Percentiles rank a stretch among this genome's conserved stretches.
Conservation (phyloP, 2,329 filamentous ascomycete species). For the Magnaporthiopsis incrustans region DNA sequence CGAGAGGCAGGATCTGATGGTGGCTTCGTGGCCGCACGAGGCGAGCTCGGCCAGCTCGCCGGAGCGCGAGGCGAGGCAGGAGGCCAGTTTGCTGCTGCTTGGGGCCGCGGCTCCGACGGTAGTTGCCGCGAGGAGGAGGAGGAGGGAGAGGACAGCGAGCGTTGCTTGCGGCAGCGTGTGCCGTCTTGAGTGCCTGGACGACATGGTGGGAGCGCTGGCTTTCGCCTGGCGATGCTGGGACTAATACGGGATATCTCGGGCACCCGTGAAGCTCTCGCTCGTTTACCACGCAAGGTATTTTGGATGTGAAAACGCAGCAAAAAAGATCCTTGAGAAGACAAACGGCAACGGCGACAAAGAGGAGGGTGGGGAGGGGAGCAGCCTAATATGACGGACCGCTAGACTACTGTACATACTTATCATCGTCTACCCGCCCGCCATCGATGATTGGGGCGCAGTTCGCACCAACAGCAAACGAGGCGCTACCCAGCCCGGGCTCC, state of each 20-base stretch:
- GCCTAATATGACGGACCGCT: background rate
- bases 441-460: background rate
- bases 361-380: background rate
- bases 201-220: background rate
- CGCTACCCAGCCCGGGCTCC: background rate
- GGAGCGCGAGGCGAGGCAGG: constrained; percentile 33
- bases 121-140: constrained; percentile 5
- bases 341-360: background rate
- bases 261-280: no score
- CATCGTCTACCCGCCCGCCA: background rate
- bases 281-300: no score
- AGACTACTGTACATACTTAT: no score
- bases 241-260: background rate
- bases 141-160: background rate
- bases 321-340: no score
- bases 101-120: background rate
- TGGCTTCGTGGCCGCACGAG: constrained; percentile 34
- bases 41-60: constrained; percentile 30
- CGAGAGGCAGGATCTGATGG: constrained; percentile 36
- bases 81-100: background rate
- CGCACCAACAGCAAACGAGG: background rate
- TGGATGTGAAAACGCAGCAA: background rate
- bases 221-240: background rate
- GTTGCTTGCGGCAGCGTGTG: background rate
- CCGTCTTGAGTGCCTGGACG: no score